Evolutionary conservation across 2,329 filamentous ascomycete species (phyloP), one percentile per base, ranked within the genome.

Genomic region (Aspergillus sp.): DNA sequence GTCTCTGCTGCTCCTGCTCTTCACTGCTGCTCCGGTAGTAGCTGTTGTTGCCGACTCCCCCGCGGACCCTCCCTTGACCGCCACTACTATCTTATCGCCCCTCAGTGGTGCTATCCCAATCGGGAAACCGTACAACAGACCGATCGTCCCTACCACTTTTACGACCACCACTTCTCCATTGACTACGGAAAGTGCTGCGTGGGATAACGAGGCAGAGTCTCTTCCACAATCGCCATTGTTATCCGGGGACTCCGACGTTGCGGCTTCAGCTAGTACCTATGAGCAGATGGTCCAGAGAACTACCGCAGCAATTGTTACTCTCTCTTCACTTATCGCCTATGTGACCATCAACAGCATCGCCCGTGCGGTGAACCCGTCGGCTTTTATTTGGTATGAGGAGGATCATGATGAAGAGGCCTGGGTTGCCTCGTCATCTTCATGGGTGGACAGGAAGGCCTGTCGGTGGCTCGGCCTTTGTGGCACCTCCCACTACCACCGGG

Each of bases 391-490:
- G 78, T 82, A 82, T 41, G 85, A 86, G 54, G 87, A 89, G 76
- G 83, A 84, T 54, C 79, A 81, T 56, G 86, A 88, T 67, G 89
- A 92, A 72, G 79, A 80, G 61, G 79, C 77, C 66, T 94, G 91
- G 91, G 86, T 93, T 52, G 82, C 85, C 50, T 89, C 85, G 19
- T 91, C 90, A 15, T 87, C 87, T 43, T 89, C 88, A 70, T 93
- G 89, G 85, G 75, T 89, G 62, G 91, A 93, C 75, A 84, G 90
- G 34, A 92, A 92, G 72, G 81, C 87, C 7, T 96, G 93, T 74
- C 86, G 87, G 50, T 96, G 90, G 89, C 79, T 96, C 47, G 85
- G 90, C 38, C 76, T 96, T 30, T 97, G 93, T 73, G 92, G 92
- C 25, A 75, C 91, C n/a, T 82, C 89, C 55, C 91, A 96, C 72